Percentiles rank a stretch among this genome's conserved stretches.
Evolutionary conservation across 116 monocot species (phyloP).

Genomic region (Cymodocea nodosa): DNA sequence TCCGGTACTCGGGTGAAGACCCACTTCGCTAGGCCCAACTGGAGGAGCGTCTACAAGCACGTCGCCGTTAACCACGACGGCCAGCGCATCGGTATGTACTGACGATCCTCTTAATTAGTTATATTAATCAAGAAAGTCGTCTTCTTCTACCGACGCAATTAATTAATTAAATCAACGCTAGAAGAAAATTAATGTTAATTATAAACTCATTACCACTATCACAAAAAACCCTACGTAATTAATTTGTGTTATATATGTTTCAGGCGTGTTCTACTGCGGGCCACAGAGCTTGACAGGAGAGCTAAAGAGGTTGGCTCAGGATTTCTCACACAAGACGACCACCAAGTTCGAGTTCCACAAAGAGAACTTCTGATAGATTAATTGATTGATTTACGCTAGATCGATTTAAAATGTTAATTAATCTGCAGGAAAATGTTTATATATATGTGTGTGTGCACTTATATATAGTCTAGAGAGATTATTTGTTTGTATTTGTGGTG

Average conservation of each 20-base stretch:
- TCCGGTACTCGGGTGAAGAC: conserved; percentile 37
- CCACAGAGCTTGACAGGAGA: conserved; percentile 19
- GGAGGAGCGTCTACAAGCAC: conserved; percentile 43
- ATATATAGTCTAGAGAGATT: too few species aligned
- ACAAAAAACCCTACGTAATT: neutral
- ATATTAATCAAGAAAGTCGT: too few species aligned
- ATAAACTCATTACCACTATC: too few species aligned
- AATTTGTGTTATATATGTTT: neutral
- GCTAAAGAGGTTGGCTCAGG: conserved; percentile 25
- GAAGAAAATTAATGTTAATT: too few species aligned
- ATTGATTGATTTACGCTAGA: too few species aligned
- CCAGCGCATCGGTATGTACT: conserved; percentile 27
- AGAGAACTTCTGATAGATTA: conserved; percentile 35
- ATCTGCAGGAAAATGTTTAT: too few species aligned
- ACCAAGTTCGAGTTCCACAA: conserved; percentile 57
- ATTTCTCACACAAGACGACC: conserved; percentile 37
- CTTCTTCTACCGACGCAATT: too few species aligned
- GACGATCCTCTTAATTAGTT: too few species aligned
- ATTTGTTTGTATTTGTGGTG: too few species aligned
- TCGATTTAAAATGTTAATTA: too few species aligned
- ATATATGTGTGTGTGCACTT: too few species aligned
- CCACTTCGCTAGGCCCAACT: conserved; percentile 49
- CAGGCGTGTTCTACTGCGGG: conserved; percentile 58
- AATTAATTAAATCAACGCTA: too few species aligned
- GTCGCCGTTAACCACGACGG: conserved; percentile 27